Evolutionary conservation across 108 stramenopile genomes (phyloP).

Genomic region (Parmales sp.): DNA sequence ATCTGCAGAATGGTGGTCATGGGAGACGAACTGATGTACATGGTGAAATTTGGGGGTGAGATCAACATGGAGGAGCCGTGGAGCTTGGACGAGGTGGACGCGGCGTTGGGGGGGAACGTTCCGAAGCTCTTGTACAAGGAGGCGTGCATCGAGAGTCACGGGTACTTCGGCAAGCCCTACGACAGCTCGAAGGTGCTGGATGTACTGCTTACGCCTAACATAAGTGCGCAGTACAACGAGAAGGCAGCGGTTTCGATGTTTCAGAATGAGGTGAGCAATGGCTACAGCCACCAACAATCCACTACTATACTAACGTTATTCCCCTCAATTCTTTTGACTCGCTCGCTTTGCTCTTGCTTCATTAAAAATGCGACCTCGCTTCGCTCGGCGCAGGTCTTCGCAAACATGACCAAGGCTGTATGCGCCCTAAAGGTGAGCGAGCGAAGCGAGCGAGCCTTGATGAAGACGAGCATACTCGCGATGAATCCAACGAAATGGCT

Average conservation of each 20-base stretch:
- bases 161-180: slow-evolving; percentile 52
- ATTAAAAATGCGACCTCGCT: no score
- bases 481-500: neutral
- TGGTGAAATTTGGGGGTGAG: neutral
- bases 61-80: slow-evolving; percentile 30
- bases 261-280: neutral
- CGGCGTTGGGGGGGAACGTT: slow-evolving; percentile 18
- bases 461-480: neutral
- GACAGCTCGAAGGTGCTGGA: slow-evolving; percentile 32
- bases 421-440: neutral
- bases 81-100: slow-evolving; percentile 48
- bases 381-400: no score
- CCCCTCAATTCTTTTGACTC: no score
- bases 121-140: slow-evolving; percentile 46
- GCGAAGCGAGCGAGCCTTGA: neutral
- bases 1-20: neutral
- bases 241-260: neutral
- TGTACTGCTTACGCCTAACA: slow-evolving; percentile 54
- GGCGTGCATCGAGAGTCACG: slow-evolving; percentile 63
- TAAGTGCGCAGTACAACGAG: no score
- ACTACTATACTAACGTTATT: no score
- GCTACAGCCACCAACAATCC: no score
- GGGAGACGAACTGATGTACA: neutral
- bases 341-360: no score
- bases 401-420: no score